A percentile compares a stretch with the other conserved stretches of the same genome.
phyloP scores from a whole-genome alignment of 306 rosid genomes.

The Sicyos baderoa region DNA sequence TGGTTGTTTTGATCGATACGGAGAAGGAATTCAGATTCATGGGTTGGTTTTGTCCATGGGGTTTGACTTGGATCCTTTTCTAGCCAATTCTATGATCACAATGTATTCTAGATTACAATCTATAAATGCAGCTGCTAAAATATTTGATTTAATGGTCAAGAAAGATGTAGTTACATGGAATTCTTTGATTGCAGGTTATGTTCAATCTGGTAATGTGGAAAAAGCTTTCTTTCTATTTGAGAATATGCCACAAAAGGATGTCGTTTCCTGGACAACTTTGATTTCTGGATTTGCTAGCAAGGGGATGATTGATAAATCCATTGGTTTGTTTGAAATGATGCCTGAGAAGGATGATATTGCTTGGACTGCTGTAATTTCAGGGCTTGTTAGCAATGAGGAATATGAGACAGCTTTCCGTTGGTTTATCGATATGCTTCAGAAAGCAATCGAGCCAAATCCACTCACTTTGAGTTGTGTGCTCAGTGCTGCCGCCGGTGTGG shows the following conservation, averaged over 20 bases:
- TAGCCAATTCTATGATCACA: constrained; percentile 49
- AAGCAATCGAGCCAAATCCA: constrained; percentile 42
- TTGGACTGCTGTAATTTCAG: constrained; percentile 80
- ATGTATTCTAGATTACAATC: constrained; percentile 55
- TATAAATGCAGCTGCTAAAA: constrained; percentile 37
- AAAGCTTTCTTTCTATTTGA: constrained; percentile 46
- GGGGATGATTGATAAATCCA: constrained; percentile 47
- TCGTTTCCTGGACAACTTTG: constrained; percentile 66
- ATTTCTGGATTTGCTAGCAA: constrained; percentile 46
- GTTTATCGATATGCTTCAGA: constrained; percentile 51
- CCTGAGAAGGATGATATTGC: constrained; percentile 61
- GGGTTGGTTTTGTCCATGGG: constrained; percentile 51
- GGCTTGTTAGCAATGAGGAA: constrained; percentile 53
- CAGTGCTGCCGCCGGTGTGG: constrained; percentile 64
- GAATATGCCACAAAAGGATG: constrained; percentile 54
- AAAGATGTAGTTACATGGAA: constrained; percentile 67
- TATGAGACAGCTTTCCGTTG: constrained; percentile 54
- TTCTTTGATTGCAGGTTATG: constrained; percentile 61
- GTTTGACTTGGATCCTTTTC: constrained; percentile 46
- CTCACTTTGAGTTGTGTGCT: constrained; percentile 58
- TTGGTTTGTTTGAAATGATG: constrained; percentile 46
- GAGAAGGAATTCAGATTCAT: constrained; percentile 68
- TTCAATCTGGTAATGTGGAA: constrained; percentile 41
- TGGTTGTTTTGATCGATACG: constrained; percentile 35
- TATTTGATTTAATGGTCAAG: constrained; percentile 35